phyloP scores from a whole-genome alignment of 495 filamentous ascomycete species.

The Lentithecium fluviatile region DNA sequence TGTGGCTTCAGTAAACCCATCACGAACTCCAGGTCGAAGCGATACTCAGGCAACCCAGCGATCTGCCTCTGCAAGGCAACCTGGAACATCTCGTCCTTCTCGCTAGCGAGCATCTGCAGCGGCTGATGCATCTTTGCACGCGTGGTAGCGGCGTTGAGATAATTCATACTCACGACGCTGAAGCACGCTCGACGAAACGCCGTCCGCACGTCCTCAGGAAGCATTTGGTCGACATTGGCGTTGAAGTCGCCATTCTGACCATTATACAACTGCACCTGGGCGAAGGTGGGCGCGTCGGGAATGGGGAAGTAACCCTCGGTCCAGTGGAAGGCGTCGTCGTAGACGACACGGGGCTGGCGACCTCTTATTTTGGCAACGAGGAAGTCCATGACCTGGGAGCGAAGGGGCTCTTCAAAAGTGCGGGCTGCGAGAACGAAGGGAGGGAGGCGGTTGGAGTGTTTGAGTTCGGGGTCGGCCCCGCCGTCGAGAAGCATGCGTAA shows the following conservation, averaged over 20 bases:
- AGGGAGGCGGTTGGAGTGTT: background rate
- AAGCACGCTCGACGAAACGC: slow-evolving; percentile 12
- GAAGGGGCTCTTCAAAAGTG: slow-evolving; percentile 15
- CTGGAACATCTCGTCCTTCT: slow-evolving; percentile 12
- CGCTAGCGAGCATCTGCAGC: background rate
- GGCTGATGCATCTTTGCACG: background rate
- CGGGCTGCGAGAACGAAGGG: slow-evolving; percentile 21
- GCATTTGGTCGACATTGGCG: background rate
- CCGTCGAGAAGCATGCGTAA: slow-evolving; percentile 18
- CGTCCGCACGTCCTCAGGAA: slow-evolving; percentile 1
- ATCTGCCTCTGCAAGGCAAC: background rate
- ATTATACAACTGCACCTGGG: slow-evolving; percentile 10
- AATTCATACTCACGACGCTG: slow-evolving; percentile 16
- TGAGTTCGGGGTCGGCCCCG: slow-evolving; percentile 16
- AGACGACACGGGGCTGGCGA: background rate
- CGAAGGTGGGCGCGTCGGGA: slow-evolving; percentile 10
- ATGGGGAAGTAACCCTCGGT: slow-evolving; percentile 20
- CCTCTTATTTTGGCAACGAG: slow-evolving; percentile 14
- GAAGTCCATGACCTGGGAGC: slow-evolving; percentile 13
- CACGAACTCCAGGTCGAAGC: slow-evolving; percentile 15
- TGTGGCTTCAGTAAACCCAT: slow-evolving; percentile 12
- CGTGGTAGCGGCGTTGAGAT: background rate
- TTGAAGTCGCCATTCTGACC: slow-evolving; percentile 8
- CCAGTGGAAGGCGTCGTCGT: background rate
- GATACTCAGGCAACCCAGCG: background rate